Percentiles rank a stretch among this genome's conserved stretches.
These are phyloP conservation scores for Lactarius psammicola DNA, from an alignment of 768 basidiomycete species.

Conservation along the genomic window DNA sequence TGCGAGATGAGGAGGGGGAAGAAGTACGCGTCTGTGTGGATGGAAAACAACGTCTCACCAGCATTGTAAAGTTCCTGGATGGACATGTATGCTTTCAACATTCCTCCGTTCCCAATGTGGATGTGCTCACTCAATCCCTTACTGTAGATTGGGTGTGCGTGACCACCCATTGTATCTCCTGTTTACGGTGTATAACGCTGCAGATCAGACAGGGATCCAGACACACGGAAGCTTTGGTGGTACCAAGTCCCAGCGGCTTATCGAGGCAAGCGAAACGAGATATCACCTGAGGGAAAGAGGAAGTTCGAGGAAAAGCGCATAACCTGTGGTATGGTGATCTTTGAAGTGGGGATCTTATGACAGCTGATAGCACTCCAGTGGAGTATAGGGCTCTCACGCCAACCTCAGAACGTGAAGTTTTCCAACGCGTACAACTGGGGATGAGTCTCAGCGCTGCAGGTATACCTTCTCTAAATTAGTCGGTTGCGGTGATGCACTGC, in stretches of 20 bases:
- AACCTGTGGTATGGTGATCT: constrained; percentile 53
- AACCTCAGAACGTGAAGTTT: constrained; percentile 70
- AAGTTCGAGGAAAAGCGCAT: constrained; percentile 55
- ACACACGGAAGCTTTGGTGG: constrained; percentile 62
- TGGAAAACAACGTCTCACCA: constrained; percentile 53
- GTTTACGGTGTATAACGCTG: constrained; percentile 32
- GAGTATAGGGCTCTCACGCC: constrained; percentile 61
- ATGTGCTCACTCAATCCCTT: constrained; percentile 7
- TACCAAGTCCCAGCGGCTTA: constrained; percentile 51
- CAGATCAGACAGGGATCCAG: constrained; percentile 50
- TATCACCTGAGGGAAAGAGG: constrained; percentile 53
- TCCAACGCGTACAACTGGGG: constrained; percentile 80
- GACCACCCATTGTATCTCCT: neutral
- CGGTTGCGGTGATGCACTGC: neutral
- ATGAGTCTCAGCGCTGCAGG: constrained; percentile 73
- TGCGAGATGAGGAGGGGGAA: constrained; percentile 41
- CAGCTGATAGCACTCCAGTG: constrained; percentile 37
- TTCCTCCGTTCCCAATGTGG: neutral
- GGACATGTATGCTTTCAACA: constrained; percentile 34
- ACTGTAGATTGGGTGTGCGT: constrained; percentile 55
- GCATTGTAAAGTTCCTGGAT: constrained; percentile 48
- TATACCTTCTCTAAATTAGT: constrained; percentile 32
- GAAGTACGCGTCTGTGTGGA: constrained; percentile 49
- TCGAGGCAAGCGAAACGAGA: constrained; percentile 46
- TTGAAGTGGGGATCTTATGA: neutral